Percentiles rank a stretch among this genome's conserved stretches.
Evolutionary conservation across 441 rosid species (phyloP).

Genomic region (Hura crepitans): DNA sequence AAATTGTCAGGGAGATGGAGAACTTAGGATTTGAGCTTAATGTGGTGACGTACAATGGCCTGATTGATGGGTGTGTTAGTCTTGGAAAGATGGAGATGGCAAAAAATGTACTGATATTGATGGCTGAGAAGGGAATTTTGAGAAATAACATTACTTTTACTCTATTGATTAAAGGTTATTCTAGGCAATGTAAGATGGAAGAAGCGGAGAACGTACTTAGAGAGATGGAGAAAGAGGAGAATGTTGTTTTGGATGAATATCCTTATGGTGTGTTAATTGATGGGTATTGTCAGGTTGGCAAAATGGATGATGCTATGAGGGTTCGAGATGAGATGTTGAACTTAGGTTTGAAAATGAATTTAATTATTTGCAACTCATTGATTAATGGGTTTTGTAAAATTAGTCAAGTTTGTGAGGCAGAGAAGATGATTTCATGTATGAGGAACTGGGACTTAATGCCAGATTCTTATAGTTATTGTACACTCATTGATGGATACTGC

Average conservation of each 20-base stretch:
- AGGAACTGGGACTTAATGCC: conserved; percentile 59
- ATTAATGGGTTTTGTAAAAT: conserved; percentile 73
- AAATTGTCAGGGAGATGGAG: conserved; percentile 47
- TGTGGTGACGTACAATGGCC: conserved; percentile 63
- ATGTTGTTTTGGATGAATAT: conserved; percentile 47
- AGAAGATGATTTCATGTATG: conserved; percentile 40
- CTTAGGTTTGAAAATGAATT: conserved; percentile 56
- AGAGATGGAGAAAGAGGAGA: conserved; percentile 38
- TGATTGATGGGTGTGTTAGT: conserved; percentile 67
- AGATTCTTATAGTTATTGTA: conserved; percentile 65
- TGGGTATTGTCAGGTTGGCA: conserved; percentile 64
- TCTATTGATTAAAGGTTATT: conserved; percentile 55
- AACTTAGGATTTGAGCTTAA: conserved; percentile 51
- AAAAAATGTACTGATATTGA: conserved; percentile 38
- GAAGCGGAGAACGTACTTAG: conserved; percentile 59
- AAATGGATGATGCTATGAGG: conserved; percentile 54
- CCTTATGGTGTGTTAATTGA: conserved; percentile 67
- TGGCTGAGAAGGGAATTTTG: conserved; percentile 47
- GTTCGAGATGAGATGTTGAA: conserved; percentile 55
- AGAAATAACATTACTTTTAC: conserved; percentile 55
- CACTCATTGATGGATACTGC: conserved; percentile 74
- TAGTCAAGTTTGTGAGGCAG: conserved; percentile 48
- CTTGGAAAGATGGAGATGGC: conserved; percentile 56
- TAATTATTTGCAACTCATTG: conserved; percentile 64
- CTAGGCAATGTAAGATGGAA: conserved; percentile 46